Base-by-base conservation (phyloP, 495 filamentous ascomycete genomes). In the Trypethelium eluteriae region DNA sequence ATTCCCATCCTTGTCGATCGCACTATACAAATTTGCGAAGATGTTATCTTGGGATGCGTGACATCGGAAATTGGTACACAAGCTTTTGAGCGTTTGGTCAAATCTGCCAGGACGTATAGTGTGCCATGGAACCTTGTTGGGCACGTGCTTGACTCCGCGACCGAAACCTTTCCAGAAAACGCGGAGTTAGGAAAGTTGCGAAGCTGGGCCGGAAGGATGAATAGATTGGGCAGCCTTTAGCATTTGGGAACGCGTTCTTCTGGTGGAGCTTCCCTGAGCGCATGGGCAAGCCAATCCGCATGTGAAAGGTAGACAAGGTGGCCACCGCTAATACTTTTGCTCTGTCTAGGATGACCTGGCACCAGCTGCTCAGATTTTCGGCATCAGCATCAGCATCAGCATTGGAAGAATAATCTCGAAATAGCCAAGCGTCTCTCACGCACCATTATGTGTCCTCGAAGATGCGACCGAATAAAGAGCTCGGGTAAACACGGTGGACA, bases 1-100 rank as follows among this genome's bases (percentile, higher is more conserved):
- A 59, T 59, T 36, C 53, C 53, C 18, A 34, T 59, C 53, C 36
- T 59, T 59, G 53, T 59, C 32, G 53, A 59, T 36, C 53, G 53
- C 10, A 36, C 53, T 9, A 59, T 59, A n/a, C 53, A 59, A 14
- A 36, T 59, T 4, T 59, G 53, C 32, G n/a, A 34, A 36, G 53
- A 59, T 18, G 34, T 35, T 36, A 6, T 59, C 11, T 35, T 36
- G 7, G 25, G 53, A 36, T 59, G 53, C 14, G 34, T 59, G 53
- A 34, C 53, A 5, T 10, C 7, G 53, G 53, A 59, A 32, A 36
- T 59, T 59, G 53, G 25, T 14, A 14, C 53, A 7, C 32, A 36
- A 11, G 53, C 53, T 59, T 59, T 59, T 32, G 53, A 59, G 36
- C 53, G 53, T 3, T 14, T 59, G n/a, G 53, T 59, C 25, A 59